These are phyloP conservation scores for Claviceps digitariae DNA, from an alignment of 2,329 filamentous ascomycete genomes.

Conservation along the genomic window DNA sequence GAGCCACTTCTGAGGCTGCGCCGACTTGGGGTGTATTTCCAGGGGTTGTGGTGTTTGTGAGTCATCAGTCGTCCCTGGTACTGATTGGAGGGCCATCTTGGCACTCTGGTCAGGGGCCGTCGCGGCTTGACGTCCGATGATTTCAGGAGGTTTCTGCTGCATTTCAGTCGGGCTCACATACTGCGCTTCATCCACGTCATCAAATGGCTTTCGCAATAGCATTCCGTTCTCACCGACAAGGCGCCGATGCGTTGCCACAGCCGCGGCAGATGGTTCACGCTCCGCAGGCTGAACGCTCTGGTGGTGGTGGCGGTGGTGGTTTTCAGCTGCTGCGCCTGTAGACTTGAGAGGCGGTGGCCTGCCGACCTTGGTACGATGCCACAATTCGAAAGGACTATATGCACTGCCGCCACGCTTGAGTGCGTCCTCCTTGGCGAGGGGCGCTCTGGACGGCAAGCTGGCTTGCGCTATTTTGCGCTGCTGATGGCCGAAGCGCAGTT, in stretches of 20 bases:
- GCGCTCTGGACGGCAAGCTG: not conserved
- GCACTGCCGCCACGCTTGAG: not conserved
- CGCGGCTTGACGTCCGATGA: not conserved
- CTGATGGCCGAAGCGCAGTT: not conserved
- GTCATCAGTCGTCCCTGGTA: not conserved
- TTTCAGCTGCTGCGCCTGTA: not conserved
- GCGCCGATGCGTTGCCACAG: constrained; percentile 5
- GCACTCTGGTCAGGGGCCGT: not conserved
- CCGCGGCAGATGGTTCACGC: not conserved
- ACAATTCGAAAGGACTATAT: constrained; percentile 11
- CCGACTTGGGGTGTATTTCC: constrained; percentile 4
- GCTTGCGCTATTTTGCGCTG: not conserved
- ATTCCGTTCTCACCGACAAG: constrained; percentile 28
- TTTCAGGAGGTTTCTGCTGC: too few species aligned
- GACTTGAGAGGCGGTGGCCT: constrained; percentile 5
- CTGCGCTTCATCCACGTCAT: constrained; percentile 14
- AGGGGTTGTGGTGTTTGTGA: not conserved
- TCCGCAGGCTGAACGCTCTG: not conserved
- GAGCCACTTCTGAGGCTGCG: constrained; percentile 37
- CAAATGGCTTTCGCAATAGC: constrained; percentile 31
- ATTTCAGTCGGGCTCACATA: too few species aligned
- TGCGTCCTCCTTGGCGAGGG: not conserved
- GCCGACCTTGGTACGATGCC: constrained; percentile 24
- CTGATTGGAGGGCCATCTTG: too few species aligned
- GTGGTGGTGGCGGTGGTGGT: too few species aligned